Evolutionary conservation across 1,139 yeast species (phyloP).

Genomic region (Taphrina pruni): DNA sequence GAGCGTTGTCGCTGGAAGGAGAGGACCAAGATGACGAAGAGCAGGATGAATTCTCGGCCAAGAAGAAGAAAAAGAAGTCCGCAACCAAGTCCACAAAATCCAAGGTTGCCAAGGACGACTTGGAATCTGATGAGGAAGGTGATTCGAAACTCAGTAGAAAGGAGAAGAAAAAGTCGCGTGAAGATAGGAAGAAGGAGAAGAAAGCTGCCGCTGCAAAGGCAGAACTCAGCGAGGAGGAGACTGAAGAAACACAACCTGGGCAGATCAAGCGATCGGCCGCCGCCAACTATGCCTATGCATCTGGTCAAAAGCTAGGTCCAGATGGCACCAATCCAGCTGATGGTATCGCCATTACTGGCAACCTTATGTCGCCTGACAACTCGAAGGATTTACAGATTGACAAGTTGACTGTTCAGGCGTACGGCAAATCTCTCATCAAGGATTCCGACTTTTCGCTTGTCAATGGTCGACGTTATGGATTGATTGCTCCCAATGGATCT

Average conservation of each 20-base stretch:
- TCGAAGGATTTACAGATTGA: constrained; percentile 44
- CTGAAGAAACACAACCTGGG: constrained; percentile 25
- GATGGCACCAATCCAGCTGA: constrained; percentile 43
- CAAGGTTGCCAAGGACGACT: constrained; percentile 16
- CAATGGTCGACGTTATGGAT: constrained; percentile 95
- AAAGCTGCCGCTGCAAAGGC: constrained; percentile 22
- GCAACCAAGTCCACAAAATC: constrained; percentile 5
- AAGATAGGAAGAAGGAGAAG: constrained; percentile 29
- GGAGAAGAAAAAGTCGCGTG: constrained; percentile 36
- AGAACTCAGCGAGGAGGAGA: constrained; percentile 20
- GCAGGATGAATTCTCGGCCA: constrained; percentile 12
- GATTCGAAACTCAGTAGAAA: constrained; percentile 20
- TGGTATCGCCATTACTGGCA: constrained; percentile 44
- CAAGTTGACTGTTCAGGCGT: constrained; percentile 44
- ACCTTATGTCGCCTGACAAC: constrained; percentile 43
- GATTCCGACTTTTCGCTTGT: constrained; percentile 90
- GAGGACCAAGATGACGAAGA: constrained; percentile 20
- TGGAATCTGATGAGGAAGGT: constrained; percentile 29
- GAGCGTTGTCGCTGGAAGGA: constrained; percentile 22
- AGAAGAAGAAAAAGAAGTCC: constrained; percentile 24
- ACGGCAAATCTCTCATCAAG: constrained; percentile 90
- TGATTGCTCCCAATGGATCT: constrained; percentile 97
- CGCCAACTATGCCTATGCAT: constrained; percentile 43
- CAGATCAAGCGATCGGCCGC: constrained; percentile 21
- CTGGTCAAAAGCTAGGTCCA: constrained; percentile 41